phyloP scores from a whole-genome alignment of 2,329 filamentous ascomycete genomes.

The Trichothecium sympodiale region DNA sequence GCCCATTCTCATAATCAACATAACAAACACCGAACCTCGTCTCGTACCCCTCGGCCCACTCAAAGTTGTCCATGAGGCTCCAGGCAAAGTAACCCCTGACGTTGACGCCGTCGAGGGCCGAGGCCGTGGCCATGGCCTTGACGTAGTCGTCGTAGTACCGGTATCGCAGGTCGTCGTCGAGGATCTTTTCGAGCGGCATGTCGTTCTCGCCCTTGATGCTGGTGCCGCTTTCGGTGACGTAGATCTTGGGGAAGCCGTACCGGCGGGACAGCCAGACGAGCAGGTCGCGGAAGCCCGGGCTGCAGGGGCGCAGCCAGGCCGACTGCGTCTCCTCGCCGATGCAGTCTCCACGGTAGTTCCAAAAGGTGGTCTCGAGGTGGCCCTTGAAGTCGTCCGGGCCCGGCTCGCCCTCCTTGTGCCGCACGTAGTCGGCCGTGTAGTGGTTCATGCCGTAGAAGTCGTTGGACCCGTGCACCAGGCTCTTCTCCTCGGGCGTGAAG shows the following conservation, averaged over 20 bases:
- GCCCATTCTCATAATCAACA: conserved; percentile 70
- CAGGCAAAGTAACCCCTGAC: conserved; percentile 75
- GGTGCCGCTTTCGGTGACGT: conserved; percentile 83
- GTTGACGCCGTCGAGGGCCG: conserved; percentile 61
- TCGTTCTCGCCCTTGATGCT: conserved; percentile 77
- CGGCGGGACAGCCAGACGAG: conserved; percentile 68
- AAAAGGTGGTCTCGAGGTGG: conserved; percentile 61
- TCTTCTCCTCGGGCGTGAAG: conserved; percentile 61
- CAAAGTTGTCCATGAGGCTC: conserved; percentile 85
- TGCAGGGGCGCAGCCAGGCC: conserved; percentile 67
- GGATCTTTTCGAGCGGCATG: conserved; percentile 54
- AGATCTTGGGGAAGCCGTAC: conserved; percentile 67
- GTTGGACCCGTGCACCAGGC: conserved; percentile 73
- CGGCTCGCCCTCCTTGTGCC: conserved; percentile 52
- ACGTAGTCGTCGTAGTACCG: conserved; percentile 73
- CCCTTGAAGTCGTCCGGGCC: conserved; percentile 59
- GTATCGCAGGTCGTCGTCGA: conserved; percentile 73
- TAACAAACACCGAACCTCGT: conserved; percentile 77
- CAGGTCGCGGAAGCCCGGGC: conserved; percentile 66
- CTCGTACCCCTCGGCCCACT: conserved; percentile 86
- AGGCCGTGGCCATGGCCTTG: conserved; percentile 63
- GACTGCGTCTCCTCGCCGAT: conserved; percentile 78
- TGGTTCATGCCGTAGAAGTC: conserved; percentile 95
- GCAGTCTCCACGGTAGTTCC: conserved; percentile 59
- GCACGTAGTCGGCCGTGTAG: conserved; percentile 83